These are phyloP conservation scores for Austroboletus eburneus DNA, from an alignment of 768 basidiomycete genomes.

Conservation along the genomic window DNA sequence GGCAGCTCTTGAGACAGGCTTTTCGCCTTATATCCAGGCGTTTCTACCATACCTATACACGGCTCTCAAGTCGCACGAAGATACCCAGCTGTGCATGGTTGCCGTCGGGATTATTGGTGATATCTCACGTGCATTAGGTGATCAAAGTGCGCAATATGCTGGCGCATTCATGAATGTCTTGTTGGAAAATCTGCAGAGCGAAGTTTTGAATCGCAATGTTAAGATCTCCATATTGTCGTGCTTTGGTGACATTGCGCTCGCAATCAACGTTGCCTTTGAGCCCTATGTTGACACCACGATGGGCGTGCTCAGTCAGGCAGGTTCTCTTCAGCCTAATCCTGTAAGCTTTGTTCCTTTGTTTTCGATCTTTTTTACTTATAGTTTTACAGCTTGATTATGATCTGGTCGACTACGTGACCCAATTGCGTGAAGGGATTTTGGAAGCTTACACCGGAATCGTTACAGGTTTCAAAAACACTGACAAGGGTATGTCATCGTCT, in stretches of 20 bases:
- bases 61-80: slow-evolving; percentile 89
- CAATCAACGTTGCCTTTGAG: slow-evolving; percentile 81
- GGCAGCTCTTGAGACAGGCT: slow-evolving; percentile 69
- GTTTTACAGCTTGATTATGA: slow-evolving; percentile 70
- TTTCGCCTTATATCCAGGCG: slow-evolving; percentile 78
- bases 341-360: slow-evolving; percentile 40
- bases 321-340: slow-evolving; percentile 80
- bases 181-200: slow-evolving; percentile 86
- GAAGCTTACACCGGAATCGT: slow-evolving; percentile 97
- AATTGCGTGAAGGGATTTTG: slow-evolving; percentile 89
- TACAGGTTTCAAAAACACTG: slow-evolving; percentile 81
- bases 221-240: slow-evolving; percentile 95
- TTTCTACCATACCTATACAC: slow-evolving; percentile 85
- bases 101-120: slow-evolving; percentile 96
- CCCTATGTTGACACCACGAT: slow-evolving; percentile 90
- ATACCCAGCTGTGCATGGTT: slow-evolving; percentile 92
- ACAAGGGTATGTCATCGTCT: slow-evolving; percentile 49
- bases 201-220: slow-evolving; percentile 87
- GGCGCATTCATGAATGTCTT: slow-evolving; percentile 89
- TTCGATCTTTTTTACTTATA: neutral
- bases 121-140: slow-evolving; percentile 90
- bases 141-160: slow-evolving; percentile 78
- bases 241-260: slow-evolving; percentile 95
- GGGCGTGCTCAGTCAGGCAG: slow-evolving; percentile 88
- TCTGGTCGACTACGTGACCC: slow-evolving; percentile 86